Evolutionary conservation across 2,329 filamentous ascomycete species (phyloP).

Genomic region (Karstenula rhodostoma): DNA sequence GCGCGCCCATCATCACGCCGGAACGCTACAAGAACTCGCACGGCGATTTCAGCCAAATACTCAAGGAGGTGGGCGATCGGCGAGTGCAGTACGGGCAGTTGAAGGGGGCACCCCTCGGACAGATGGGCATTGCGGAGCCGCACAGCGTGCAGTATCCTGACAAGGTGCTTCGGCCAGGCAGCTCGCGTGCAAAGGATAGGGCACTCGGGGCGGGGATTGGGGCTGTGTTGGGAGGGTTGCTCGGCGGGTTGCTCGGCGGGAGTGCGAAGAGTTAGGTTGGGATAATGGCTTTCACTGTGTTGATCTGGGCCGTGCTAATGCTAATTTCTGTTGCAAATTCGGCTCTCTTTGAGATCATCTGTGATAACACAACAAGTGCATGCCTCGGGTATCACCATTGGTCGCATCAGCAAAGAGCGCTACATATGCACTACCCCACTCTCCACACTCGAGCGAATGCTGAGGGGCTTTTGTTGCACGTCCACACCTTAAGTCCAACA

Average conservation of each 20-base stretch:
- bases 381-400: neutral
- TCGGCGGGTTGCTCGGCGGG: neutral
- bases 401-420: neutral
- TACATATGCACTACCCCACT: neutral
- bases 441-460: neutral
- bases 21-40: slow-evolving; percentile 27
- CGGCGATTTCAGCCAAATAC: slow-evolving; percentile 32
- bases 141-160: slow-evolving; percentile 20
- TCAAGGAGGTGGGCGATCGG: slow-evolving; percentile 30
- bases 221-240: neutral
- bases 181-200: neutral
- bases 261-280: neutral
- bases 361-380: neutral
- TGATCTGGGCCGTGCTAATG: neutral
- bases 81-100: slow-evolving; percentile 31
- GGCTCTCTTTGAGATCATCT: neutral
- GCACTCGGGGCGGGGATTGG: neutral
- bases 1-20: slow-evolving; percentile 33
- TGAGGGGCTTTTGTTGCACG: neutral
- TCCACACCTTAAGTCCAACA: neutral
- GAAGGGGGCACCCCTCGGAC: slow-evolving; percentile 24
- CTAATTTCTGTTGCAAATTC: neutral
- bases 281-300: neutral
- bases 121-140: slow-evolving; percentile 33
- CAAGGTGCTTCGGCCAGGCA: slow-evolving; percentile 1